Evolutionary conservation across 331 rosid species (phyloP).

Genomic region (Quercus tomentella): DNA sequence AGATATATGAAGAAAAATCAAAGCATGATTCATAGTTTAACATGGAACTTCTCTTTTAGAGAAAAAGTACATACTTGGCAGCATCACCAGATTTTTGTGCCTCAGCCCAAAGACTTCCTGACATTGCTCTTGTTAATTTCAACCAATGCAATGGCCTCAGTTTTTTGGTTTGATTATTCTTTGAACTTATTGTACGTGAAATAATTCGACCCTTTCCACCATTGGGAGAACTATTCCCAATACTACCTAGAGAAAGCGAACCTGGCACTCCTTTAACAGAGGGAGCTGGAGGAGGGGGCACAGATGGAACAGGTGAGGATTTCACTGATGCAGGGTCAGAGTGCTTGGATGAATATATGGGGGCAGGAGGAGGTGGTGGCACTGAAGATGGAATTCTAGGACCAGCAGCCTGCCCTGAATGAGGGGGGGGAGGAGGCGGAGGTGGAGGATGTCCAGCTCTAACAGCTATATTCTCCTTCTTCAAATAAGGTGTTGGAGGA

Average conservation of each 20-base stretch:
- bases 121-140: conserved; percentile 76
- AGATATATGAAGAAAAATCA: conserved; percentile 14
- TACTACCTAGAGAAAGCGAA: conserved; percentile 12
- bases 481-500: conserved; percentile 27
- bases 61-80: conserved; percentile 57
- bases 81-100: conserved; percentile 72
- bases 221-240: conserved; percentile 31
- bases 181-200: conserved; percentile 50
- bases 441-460: conserved; percentile 34
- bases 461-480: neutral
- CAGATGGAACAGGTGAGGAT: conserved; percentile 32
- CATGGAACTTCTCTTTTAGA: conserved; percentile 7
- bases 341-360: conserved; percentile 24
- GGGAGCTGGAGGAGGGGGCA: conserved; percentile 70
- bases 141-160: conserved; percentile 95
- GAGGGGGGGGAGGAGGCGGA: conserved; percentile 47
- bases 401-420: conserved; percentile 23
- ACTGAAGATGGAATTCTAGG: conserved; percentile 29
- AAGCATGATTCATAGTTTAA: conserved; percentile 15
- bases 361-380: conserved; percentile 40
- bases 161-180: conserved; percentile 51
- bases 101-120: conserved; percentile 97
- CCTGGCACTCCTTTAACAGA: conserved; percentile 38
- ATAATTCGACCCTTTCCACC: conserved; percentile 48
- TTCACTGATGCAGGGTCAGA: conserved; percentile 17